Base-by-base conservation (phyloP, 1,139 yeast species). In the Candida neerlandica region DNA sequence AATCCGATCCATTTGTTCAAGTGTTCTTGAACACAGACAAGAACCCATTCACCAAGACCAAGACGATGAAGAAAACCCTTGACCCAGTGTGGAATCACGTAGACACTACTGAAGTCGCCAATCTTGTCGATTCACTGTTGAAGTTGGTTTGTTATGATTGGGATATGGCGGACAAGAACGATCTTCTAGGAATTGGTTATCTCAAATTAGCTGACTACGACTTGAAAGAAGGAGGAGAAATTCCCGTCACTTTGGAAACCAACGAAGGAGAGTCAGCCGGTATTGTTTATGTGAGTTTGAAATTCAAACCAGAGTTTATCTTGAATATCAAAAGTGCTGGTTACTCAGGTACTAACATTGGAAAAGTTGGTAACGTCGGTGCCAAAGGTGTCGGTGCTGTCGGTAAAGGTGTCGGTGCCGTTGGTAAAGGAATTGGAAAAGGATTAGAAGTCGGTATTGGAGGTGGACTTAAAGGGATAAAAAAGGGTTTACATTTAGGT, bases 91-190 rank as follows among this genome's bases (percentile, higher is more conserved):
- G 95, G 94, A 86, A 92, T 64, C 96, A 89, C 69, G 64, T 71
- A 0, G 69, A 75, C 2, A 72, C 78, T 18, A 72, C 84, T 30
- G 74, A 76, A 23, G 81, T 87, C 21, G 64, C 71, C 37, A 80
- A 87, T 64, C 81, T 89, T 61, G 81, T 79, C 50, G 84, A 83
- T 62, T 81, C 90, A 11, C 66, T 69, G 4, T 67, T 92, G 51
- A 71, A 72, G 51, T 75, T 89, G 45, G 80, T 77, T 49, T 82
- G 89, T 30, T 78, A 66, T 60, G 99, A 94, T 65, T 92, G 97
- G 97, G 99, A 94, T 69, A 82, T 92, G 57, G 97, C 96, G 55
- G 89, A 85, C 55, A 82, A 80, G 54, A 95, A 94, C 66, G 98
- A 94, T 66, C 75, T 78, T 53, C 75, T 94, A 51, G 96, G 98